phyloP scores from a whole-genome alignment of 2,329 filamentous ascomycete genomes.

The Neophaeococcomyces aloes region DNA sequence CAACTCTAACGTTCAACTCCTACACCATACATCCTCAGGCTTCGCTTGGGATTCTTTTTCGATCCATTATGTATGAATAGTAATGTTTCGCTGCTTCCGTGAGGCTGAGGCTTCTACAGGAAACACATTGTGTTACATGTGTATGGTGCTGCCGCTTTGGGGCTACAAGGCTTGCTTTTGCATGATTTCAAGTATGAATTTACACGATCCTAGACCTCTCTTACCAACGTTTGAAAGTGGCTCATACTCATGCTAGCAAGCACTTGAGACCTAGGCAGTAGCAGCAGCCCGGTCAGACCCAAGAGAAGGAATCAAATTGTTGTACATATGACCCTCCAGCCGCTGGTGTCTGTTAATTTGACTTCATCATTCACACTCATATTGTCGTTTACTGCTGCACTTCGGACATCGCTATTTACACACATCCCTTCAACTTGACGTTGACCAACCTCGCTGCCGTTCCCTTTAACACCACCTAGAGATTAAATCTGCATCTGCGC shows the following conservation, averaged over 20 bases:
- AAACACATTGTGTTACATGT: slow-evolving; percentile 3
- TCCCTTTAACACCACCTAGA: neutral
- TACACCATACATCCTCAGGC: no score
- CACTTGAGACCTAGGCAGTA: slow-evolving; percentile 4
- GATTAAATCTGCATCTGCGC: slow-evolving; percentile 5
- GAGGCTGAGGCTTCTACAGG: neutral
- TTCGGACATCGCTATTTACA: neutral
- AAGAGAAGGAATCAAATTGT: neutral
- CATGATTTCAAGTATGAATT: neutral
- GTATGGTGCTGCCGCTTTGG: neutral
- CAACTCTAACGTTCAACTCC: no score
- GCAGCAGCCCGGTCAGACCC: neutral
- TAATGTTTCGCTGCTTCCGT: no score
- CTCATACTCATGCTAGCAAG: neutral
- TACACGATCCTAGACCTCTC: no score
- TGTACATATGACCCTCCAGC: neutral
- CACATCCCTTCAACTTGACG: slow-evolving; percentile 4
- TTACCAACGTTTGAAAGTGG: neutral
- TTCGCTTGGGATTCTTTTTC: no score
- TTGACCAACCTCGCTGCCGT: neutral
- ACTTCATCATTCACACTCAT: no score
- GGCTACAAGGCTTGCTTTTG: neutral
- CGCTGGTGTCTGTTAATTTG: neutral
- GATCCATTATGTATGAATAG: no score
- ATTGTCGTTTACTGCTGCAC: neutral